Evolutionary conservation across 352 stramenopile genomes (phyloP).

Genomic region (Phytophthora brassicae): DNA sequence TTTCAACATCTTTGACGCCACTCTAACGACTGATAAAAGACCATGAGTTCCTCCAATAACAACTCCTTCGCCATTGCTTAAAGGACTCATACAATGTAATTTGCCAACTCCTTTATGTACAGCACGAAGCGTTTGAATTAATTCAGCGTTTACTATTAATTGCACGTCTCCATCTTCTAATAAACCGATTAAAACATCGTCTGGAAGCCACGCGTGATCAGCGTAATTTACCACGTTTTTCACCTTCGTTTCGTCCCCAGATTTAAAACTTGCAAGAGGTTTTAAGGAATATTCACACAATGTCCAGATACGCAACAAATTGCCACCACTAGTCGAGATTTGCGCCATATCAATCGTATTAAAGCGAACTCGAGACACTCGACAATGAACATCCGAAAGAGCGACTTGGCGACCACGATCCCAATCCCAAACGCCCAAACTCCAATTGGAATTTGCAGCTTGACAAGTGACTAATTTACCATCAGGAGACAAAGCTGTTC

Average conservation of each 20-base stretch:
- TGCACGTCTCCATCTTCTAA: conserved; percentile 77
- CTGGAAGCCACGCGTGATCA: conserved; percentile 71
- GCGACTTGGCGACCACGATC: conserved; percentile 63
- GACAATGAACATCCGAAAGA: conserved; percentile 61
- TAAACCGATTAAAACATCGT: conserved; percentile 65
- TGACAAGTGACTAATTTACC: conserved; percentile 70
- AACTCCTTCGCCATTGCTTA: conserved; percentile 55
- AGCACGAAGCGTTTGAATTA: conserved; percentile 66
- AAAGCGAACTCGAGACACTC: conserved; percentile 73
- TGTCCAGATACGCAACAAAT: conserved; percentile 75
- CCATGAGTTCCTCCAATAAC: conserved; percentile 62
- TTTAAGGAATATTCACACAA: conserved; percentile 75
- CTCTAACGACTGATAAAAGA: conserved; percentile 57
- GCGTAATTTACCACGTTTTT: conserved; percentile 53
- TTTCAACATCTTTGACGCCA: conserved; percentile 56
- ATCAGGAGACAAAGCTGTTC: conserved; percentile 62
- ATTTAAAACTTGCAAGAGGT: conserved; percentile 74
- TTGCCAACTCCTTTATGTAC: conserved; percentile 49
- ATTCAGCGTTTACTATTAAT: conserved; percentile 70
- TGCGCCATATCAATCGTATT: conserved; percentile 82
- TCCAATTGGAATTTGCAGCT: conserved; percentile 54
- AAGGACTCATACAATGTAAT: conserved; percentile 40
- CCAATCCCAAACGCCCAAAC: conserved; percentile 79
- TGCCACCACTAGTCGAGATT: conserved; percentile 69
- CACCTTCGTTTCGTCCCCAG: conserved; percentile 59